These are phyloP conservation scores for Penicillium sp. DNA, from an alignment of 2,329 filamentous ascomycete genomes.

Conservation along the genomic window DNA sequence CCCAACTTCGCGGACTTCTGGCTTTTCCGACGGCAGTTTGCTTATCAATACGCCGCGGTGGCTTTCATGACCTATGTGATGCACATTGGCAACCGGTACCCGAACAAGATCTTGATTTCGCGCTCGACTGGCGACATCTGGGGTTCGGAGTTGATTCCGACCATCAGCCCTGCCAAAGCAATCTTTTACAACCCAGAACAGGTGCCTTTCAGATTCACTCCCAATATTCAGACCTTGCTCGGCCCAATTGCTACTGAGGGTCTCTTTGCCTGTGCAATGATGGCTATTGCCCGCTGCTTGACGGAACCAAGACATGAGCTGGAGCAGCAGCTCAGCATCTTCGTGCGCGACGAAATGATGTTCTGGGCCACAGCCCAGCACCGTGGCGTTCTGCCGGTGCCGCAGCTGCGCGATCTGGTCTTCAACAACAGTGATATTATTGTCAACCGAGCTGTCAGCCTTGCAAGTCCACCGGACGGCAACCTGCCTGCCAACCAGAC, in stretches of 20 bases:
- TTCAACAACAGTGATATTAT: slow-evolving; percentile 84
- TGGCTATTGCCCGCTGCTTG: slow-evolving; percentile 91
- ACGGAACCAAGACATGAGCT: slow-evolving; percentile 76
- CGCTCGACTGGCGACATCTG: slow-evolving; percentile 86
- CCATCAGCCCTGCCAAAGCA: slow-evolving; percentile 75
- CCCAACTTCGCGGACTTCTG: slow-evolving; percentile 91
- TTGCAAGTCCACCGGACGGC: slow-evolving; percentile 68
- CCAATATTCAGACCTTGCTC: slow-evolving; percentile 93
- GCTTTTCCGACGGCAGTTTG: slow-evolving; percentile 95
- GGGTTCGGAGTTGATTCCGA: slow-evolving; percentile 89
- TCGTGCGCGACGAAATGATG: slow-evolving; percentile 96
- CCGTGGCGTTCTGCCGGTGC: slow-evolving; percentile 57
- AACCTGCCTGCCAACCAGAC: slow-evolving; percentile 94
- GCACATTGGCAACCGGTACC: slow-evolving; percentile 93
- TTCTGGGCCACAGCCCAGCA: slow-evolving; percentile 89
- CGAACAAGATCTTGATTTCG: slow-evolving; percentile 89
- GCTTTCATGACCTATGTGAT: slow-evolving; percentile 99
- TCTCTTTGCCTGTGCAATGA: slow-evolving; percentile 89
- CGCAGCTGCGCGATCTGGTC: slow-evolving; percentile 69
- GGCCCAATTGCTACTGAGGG: slow-evolving; percentile 92
- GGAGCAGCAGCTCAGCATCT: slow-evolving; percentile 90
- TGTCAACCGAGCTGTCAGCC: slow-evolving; percentile 78
- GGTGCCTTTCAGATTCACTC: slow-evolving; percentile 93
- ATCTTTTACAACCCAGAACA: slow-evolving; percentile 93
- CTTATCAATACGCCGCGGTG: slow-evolving; percentile 87